A percentile compares a stretch with the other conserved stretches of the same genome.
These are phyloP conservation scores for Paramyrothecium roridum DNA, from an alignment of 2,329 filamentous ascomycete species.

Conservation along the genomic window DNA sequence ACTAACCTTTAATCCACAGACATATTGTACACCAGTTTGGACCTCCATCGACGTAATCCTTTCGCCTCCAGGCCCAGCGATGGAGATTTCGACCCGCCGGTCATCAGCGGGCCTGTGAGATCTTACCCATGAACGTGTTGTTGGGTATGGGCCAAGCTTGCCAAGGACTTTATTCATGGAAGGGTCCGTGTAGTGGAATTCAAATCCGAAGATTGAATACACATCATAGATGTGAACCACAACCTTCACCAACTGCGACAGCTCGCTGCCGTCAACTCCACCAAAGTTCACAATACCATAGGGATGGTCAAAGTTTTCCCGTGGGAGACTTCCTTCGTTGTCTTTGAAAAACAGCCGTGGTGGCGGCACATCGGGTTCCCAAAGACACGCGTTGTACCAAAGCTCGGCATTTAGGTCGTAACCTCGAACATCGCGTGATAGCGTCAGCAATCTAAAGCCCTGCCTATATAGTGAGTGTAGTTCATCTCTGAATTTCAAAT, in stretches of 20 bases:
- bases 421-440: constrained; percentile 2
- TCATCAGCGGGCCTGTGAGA: background rate
- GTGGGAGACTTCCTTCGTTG: constrained; percentile 1
- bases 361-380: constrained; percentile 7
- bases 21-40: background rate
- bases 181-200: constrained; percentile 6
- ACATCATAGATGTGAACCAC: constrained; percentile 7
- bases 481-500: background rate
- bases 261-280: constrained; percentile 1
- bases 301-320: background rate
- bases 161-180: constrained; percentile 5
- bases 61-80: constrained; percentile 8
- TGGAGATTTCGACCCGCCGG: background rate
- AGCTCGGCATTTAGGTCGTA: too few relatives aligned
- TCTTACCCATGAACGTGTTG: background rate
- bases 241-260: constrained; percentile 4
- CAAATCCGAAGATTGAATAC: constrained; percentile 4
- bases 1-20: constrained; percentile 10
- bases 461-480: constrained; percentile 1
- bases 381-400: constrained; percentile 8
- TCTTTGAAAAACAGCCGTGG: constrained; percentile 4
- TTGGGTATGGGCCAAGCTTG: background rate
- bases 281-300: constrained; percentile 7
- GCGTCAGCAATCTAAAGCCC: constrained; percentile 9
- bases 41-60: constrained; percentile 5